phyloP scores from a whole-genome alignment of 768 basidiomycete species.

The Epithele typhae region DNA sequence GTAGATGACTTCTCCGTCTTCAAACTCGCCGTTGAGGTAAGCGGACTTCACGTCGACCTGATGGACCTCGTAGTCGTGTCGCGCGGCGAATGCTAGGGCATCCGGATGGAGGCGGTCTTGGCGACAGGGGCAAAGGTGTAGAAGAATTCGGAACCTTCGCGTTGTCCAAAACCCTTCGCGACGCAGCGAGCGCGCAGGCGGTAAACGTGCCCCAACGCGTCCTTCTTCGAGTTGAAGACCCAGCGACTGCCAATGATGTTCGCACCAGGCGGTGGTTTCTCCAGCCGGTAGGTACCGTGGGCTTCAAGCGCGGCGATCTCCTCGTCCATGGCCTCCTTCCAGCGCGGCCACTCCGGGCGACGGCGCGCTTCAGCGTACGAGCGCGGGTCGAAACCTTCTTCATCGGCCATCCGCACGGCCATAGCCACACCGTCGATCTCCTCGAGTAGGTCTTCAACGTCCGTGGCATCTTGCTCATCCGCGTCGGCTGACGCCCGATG shows the following conservation, averaged over 20 bases:
- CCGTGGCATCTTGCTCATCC: no score
- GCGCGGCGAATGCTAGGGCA: constrained; percentile 24
- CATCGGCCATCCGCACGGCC: constrained; percentile 1
- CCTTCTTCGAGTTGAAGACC: constrained; percentile 31
- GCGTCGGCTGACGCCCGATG: no score
- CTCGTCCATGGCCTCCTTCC: no score
- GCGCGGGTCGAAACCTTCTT: constrained; percentile 6
- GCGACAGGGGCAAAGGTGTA: no score
- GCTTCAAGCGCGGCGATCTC: no score
- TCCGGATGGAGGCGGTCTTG: constrained; percentile 19
- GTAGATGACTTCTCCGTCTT: constrained; percentile 5
- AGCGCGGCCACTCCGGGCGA: no score
- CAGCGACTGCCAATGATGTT: constrained; percentile 28
- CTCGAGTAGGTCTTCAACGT: no score
- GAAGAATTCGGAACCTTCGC: constrained; percentile 31
- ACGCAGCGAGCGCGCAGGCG: constrained; percentile 30
- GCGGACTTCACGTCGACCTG: constrained; percentile 15
- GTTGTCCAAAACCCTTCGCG: constrained; percentile 32
- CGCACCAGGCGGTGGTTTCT: no score
- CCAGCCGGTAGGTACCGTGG: no score
- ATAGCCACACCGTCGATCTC: no score
- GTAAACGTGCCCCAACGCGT: constrained; percentile 22
- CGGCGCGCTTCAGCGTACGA: not conserved
- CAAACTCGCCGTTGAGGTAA: constrained; percentile 9
- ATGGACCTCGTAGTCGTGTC: constrained; percentile 10